phyloP scores from a whole-genome alignment of 805 yeast species.

The Schwanniomyces vanrijiae region DNA sequence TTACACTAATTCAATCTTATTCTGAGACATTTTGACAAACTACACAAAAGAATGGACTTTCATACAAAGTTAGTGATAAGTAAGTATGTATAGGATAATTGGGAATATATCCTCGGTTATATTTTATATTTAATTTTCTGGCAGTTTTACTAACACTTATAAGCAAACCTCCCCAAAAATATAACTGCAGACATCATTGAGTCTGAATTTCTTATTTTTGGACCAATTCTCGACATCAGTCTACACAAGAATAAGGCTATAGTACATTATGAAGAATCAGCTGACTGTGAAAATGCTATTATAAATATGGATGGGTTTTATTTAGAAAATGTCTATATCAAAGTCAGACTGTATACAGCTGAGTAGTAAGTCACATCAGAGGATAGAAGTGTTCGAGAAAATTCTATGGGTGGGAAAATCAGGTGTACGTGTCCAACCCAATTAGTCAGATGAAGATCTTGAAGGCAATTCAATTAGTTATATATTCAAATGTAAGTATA shows the following conservation, averaged over 20 bases:
- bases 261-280: slow-evolving; percentile 9
- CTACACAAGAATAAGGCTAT: slow-evolving; percentile 4
- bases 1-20: neutral
- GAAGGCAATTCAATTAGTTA: neutral
- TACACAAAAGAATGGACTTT: slow-evolving; percentile 1
- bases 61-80: slow-evolving; percentile 3
- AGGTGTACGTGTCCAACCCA: slow-evolving; percentile 2
- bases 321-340: slow-evolving; percentile 2
- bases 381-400: neutral
- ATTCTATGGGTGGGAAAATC: slow-evolving; percentile 7
- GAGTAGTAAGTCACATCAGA: neutral
- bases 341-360: slow-evolving; percentile 4
- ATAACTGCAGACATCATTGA: slow-evolving; percentile 5
- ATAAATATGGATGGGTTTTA: slow-evolving; percentile 12
- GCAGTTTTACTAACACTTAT: slow-evolving; percentile 4
- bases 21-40: neutral
- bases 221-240: slow-evolving; percentile 5
- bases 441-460: neutral
- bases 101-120: neutral
- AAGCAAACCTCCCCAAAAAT: slow-evolving; percentile 9
- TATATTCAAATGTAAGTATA: neutral
- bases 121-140: neutral
- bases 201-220: slow-evolving; percentile 11
- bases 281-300: slow-evolving; percentile 10
- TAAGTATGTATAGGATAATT: slow-evolving; percentile 1